These are phyloP conservation scores for Candida tunisiensis DNA, from an alignment of 1,139 yeast genomes.

Conservation along the genomic window DNA sequence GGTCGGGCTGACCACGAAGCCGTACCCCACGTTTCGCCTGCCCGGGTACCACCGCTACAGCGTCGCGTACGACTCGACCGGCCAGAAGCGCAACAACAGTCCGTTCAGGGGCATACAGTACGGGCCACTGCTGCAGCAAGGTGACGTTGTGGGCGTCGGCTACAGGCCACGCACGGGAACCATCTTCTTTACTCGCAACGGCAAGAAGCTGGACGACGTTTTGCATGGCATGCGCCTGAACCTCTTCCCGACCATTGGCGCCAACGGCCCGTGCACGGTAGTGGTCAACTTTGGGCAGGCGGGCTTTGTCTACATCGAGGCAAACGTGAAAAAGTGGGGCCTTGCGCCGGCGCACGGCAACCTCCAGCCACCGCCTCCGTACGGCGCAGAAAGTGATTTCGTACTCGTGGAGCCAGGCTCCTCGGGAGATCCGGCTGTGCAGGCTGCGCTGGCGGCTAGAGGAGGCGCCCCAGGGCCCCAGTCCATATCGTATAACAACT, in stretches of 20 bases:
- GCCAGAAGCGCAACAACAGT: constrained; percentile 63
- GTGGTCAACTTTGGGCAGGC: constrained; percentile 80
- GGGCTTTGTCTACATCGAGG: constrained; percentile 91
- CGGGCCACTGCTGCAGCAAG: constrained; percentile 61
- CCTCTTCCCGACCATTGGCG: constrained; percentile 80
- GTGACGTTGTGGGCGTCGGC: constrained; percentile 90
- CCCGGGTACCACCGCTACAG: constrained; percentile 80
- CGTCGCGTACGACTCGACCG: constrained; percentile 76
- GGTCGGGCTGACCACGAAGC: constrained; percentile 73
- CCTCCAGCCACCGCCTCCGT: constrained; percentile 64
- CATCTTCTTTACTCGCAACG: constrained; percentile 79
- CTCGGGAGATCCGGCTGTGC: too few relatives aligned
- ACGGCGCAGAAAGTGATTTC: constrained; percentile 32
- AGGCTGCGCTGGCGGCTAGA: too few relatives aligned
- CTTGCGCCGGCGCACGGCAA: constrained; percentile 64
- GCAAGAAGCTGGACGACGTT: constrained; percentile 72
- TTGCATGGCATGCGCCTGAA: constrained; percentile 66
- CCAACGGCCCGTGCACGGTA: constrained; percentile 56
- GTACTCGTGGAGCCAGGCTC: constrained; percentile 23
- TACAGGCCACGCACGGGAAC: constrained; percentile 68
- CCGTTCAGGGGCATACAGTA: constrained; percentile 60
- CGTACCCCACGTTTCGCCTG: constrained; percentile 75
- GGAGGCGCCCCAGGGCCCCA: too few relatives aligned
- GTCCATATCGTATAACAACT: too few relatives aligned
- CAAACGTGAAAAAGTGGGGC: constrained; percentile 86